Conservation (phyloP, 148 eudicot genomes). For the Spergularia bocconei region DNA sequence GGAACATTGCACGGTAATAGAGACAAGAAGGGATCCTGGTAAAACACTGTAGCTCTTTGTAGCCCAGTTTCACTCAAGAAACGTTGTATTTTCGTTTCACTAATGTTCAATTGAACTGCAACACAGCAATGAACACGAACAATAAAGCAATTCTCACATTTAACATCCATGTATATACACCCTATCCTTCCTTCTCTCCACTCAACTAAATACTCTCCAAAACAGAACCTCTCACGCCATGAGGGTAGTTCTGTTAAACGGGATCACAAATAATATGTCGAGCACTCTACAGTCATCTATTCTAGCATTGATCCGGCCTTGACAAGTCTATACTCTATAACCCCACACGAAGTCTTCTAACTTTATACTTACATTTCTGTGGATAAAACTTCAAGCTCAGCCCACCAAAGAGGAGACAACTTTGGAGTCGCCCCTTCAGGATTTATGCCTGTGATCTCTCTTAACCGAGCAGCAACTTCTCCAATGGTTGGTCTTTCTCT, state of each 20-base stretch:
- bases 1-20: too few relatives aligned
- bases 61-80: too few relatives aligned
- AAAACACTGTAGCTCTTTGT: too few relatives aligned
- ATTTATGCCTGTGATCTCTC: conserved; percentile 53
- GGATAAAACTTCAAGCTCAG: conserved; percentile 79
- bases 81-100: too few relatives aligned
- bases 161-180: too few relatives aligned
- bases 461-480: conserved; percentile 49
- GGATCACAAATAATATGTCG: neutral
- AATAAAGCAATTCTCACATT: conserved; percentile 9
- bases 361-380: conserved; percentile 29
- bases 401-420: conserved; percentile 91
- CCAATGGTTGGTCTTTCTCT: conserved; percentile 61
- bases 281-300: neutral
- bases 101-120: too few relatives aligned
- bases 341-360: neutral
- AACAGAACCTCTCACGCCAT: neutral
- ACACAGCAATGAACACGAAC: conserved; percentile 11
- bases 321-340: neutral
- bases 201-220: neutral
- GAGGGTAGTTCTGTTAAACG: neutral
- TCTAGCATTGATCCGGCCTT: conserved; percentile 3
- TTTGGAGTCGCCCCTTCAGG: conserved; percentile 75
- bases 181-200: neutral
- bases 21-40: too few relatives aligned